Conservation (phyloP, 1,139 yeast genomes). For the Debaryomyces coudertii region DNA sequence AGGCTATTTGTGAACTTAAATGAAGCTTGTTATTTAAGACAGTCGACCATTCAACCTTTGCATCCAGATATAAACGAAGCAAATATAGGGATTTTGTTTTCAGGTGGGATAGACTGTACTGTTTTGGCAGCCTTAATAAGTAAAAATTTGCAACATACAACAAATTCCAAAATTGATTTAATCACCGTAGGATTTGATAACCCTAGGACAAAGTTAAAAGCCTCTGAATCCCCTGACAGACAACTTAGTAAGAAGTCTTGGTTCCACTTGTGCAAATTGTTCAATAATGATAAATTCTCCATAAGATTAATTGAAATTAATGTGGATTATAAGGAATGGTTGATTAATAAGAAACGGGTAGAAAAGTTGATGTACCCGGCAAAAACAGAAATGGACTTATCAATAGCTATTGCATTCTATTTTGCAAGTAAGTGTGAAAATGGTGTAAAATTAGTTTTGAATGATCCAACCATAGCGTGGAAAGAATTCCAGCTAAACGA, state of each 20-base stretch:
- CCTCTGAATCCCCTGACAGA: constrained; percentile 80
- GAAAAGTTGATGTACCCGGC: constrained; percentile 75
- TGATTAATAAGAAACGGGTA: constrained; percentile 54
- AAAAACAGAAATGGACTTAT: constrained; percentile 90
- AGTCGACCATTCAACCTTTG: constrained; percentile 61
- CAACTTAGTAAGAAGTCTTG: constrained; percentile 67
- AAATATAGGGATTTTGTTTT: constrained; percentile 68
- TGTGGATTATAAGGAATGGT: constrained; percentile 69
- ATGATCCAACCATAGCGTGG: constrained; percentile 20
- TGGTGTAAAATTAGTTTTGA: constrained; percentile 33
- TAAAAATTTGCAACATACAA: constrained; percentile 22
- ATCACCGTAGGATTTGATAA: constrained; percentile 94
- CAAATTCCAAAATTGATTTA: constrained; percentile 50
- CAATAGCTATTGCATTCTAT: constrained; percentile 92
- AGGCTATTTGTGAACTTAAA: constrained; percentile 31
- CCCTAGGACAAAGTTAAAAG: constrained; percentile 69
- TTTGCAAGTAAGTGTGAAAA: constrained; percentile 71
- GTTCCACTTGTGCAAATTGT: constrained; percentile 47
- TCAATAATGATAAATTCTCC: constrained; percentile 29
- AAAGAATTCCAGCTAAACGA: constrained; percentile 25
- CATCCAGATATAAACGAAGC: constrained; percentile 34
- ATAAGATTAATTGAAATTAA: constrained; percentile 68
- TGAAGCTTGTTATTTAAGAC: constrained; percentile 52
- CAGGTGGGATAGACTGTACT: constrained; percentile 96
- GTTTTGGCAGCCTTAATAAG: constrained; percentile 59